Conservation (phyloP, 352 stramenopile genomes). For the Phytophthora brassicae region DNA sequence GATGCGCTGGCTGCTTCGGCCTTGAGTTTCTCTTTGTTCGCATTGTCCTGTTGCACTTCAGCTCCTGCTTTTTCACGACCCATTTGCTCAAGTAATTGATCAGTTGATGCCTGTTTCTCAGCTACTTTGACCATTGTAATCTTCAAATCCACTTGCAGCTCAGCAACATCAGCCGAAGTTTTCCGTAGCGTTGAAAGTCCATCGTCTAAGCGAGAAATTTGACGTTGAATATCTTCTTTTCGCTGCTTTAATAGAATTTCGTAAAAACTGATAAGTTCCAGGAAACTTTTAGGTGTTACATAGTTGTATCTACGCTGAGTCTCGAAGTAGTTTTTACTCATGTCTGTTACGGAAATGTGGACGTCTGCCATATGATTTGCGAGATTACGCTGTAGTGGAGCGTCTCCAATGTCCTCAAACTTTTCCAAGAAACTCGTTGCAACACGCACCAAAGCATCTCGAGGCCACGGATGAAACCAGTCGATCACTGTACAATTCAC, state of each 20-base stretch:
- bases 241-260: conserved; percentile 96
- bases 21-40: conserved; percentile 93
- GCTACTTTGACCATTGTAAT: conserved; percentile 95
- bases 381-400: conserved; percentile 86
- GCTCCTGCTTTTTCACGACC: conserved; percentile 92
- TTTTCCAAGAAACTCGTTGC: conserved; percentile 95
- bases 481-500: conserved; percentile 98
- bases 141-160: conserved; percentile 95
- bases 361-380: conserved; percentile 98
- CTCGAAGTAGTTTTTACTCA: conserved; percentile 95
- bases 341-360: conserved; percentile 96
- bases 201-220: conserved; percentile 96
- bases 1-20: conserved; percentile 91
- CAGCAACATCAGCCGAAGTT: conserved; percentile 95
- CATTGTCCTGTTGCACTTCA: conserved; percentile 93
- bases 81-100: conserved; percentile 95
- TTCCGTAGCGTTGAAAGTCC: conserved; percentile 96
- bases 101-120: conserved; percentile 95
- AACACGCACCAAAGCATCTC: conserved; percentile 96
- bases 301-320: conserved; percentile 98
- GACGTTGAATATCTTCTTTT: conserved; percentile 92
- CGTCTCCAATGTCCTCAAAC: conserved; percentile 90
- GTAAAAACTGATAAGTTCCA: conserved; percentile 98
- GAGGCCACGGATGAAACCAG: conserved; percentile 98
- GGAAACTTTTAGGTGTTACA: conserved; percentile 98